A percentile compares a stretch with the other conserved stretches of the same genome.
phyloP scores from a whole-genome alignment of 176 grass and related monocot species.

The Carex parvula region DNA sequence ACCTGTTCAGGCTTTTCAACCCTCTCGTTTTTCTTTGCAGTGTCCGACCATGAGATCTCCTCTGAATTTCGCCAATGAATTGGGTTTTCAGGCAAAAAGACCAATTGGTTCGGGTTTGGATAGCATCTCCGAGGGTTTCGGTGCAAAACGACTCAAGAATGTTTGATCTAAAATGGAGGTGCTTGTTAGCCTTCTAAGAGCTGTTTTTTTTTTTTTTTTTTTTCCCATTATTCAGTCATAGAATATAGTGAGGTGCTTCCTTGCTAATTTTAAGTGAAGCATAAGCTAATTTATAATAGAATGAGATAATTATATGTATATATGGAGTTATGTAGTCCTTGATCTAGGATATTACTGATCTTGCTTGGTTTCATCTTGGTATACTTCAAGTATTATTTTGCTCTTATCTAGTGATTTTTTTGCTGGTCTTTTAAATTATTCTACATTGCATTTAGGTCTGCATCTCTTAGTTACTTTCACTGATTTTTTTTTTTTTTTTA shows the following conservation, averaged over 20 bases:
- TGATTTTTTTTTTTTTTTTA: too few relatives aligned
- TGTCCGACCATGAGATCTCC: background rate
- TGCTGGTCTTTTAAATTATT: background rate
- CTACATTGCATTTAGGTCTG: background rate
- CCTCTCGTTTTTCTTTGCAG: conserved; percentile 23
- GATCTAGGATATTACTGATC: background rate
- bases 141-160: conserved; percentile 6
- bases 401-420: background rate
- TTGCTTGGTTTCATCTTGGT: background rate
- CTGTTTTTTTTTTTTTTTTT: background rate
- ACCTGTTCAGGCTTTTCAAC: conserved; percentile 47
- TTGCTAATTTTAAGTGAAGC: conserved; percentile 27
- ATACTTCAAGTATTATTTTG: background rate
- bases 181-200: background rate
- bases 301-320: conserved; percentile 7
- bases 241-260: conserved; percentile 20
- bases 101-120: background rate
- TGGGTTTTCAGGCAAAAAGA: background rate
- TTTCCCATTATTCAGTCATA: background rate
- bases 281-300: conserved; percentile 17
- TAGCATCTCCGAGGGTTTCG: background rate
- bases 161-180: background rate
- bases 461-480: background rate
- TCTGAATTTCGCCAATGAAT: background rate
- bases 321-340: conserved; percentile 4